A percentile compares a stretch with the other conserved stretches of the same genome.
These are phyloP conservation scores for Quillaja saponaria DNA, from an alignment of 306 rosid genomes.

Conservation along the genomic window DNA sequence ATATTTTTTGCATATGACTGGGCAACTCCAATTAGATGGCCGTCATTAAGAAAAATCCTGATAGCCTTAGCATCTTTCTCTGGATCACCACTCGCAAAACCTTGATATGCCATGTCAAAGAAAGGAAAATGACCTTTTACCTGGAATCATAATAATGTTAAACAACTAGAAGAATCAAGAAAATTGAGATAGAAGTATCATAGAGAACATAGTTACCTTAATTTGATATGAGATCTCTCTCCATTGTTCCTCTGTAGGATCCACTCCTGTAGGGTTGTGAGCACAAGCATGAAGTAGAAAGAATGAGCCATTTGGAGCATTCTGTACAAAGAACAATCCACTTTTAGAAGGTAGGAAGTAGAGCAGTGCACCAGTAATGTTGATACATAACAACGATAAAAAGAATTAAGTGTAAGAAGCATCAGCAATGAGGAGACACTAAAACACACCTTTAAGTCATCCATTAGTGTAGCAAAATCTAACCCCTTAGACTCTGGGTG, in stretches of 20 bases:
- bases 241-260: conserved; percentile 95
- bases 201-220: conserved; percentile 48
- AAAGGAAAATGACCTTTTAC: conserved; percentile 85
- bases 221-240: conserved; percentile 78
- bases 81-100: conserved; percentile 98
- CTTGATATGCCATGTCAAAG: conserved; percentile 99
- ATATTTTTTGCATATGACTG: conserved; percentile 97
- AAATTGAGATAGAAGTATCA: neutral
- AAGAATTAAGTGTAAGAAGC: neutral
- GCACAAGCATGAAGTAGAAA: conserved; percentile 98
- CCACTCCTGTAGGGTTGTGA: conserved; percentile 98
- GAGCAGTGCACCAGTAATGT: conserved; percentile 27
- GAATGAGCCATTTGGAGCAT: conserved; percentile 94
- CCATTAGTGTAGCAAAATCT: conserved; percentile 77
- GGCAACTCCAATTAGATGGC: conserved; percentile 79
- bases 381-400: conserved; percentile 3
- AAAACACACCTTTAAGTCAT: conserved; percentile 58
- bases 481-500: conserved; percentile 85
- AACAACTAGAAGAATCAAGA: conserved; percentile 12
- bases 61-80: conserved; percentile 84
- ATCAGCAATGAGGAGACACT: conserved; percentile 22
- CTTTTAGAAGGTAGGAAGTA: conserved; percentile 21
- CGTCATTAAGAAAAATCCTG: conserved; percentile 88
- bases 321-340: conserved; percentile 44
- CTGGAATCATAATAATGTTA: conserved; percentile 46